Evolutionary conservation across 2,329 filamentous ascomycete species (phyloP), one percentile per base, ranked within the genome.

Genomic region (Zalaria obscura): DNA sequence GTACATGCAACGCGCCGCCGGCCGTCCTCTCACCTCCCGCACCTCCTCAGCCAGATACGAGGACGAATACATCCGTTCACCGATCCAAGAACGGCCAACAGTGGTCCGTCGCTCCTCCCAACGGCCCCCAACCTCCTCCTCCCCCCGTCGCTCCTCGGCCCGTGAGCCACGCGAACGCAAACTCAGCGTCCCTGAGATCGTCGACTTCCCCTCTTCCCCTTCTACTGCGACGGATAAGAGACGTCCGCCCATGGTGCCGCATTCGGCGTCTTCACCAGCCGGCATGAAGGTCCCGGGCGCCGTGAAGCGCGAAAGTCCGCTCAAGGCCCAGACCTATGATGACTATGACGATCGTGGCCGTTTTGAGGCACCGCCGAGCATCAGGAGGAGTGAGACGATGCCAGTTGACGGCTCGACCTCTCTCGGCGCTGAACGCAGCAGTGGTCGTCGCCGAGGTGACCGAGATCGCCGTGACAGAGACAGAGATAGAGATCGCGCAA

Each of bases 321-420:
- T 18, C 2, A 18, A 18, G 18, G 18, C 18, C 2, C 10, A n/a
- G 40, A 26, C 53, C 55, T 26, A 46, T 53, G 10, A 43, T 51
- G 11, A 58, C 56, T 9, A 35, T 57, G 11, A 54, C 57, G 39
- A 38, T 42, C 5, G 52, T 34, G 5, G 31, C 5, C 51, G 52
- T 10, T 55, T 57, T 38, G 58, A 57, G 40, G 29, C 29, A 32
- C 56, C 55, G 3, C 56, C 61, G 25, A 44, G 43, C 31, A 53
- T 67, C 36, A 58, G 52, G 39, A 64, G 66, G 44, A 56, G 64
- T 27, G 57, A 67, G 39, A 68, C 63, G 1, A 66, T 65, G 65
- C 65, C 56, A 9, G 44, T 46, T 28, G 40, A 40, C 32, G 11
- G 25, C 42, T 18, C 36, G 3, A 39, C 33, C 11, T 40, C 36